Evolutionary conservation across 768 basidiomycete genomes (phyloP), one percentile per base, ranked within the genome.

Genomic region (Psilocybe sp.): DNA sequence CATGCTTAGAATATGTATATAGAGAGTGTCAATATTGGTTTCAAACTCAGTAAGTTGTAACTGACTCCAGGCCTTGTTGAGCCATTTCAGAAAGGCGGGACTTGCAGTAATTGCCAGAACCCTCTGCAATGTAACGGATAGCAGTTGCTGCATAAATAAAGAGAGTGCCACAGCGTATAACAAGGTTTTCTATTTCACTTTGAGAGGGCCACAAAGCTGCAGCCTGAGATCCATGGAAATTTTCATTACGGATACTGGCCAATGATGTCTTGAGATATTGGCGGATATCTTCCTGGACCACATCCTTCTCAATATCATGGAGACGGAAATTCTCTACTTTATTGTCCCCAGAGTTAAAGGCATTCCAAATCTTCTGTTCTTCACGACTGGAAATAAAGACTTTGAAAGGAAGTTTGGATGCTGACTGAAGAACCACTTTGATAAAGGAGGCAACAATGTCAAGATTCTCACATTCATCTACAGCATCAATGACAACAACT

Each of bases 111-210:
- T 11, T 12, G 4, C 37, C 51, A 31, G 35, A 23, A 19, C n/a
- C n/a, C n/a, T n/a, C n/a, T n/a, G 14, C 12, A 36, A 56, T 53
- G 28, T 49, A 56, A 23, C 47, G 55, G 18, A 50, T 16, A 38
- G 51, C 42, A 37, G 55, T 56, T 23, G 51, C 51, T 6, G 51
- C 47, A 40, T 56, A 56, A 28, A 56, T 56, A 44, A 56, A 56
- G 4, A 56, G 51, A 34, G 10, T 36, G 4, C 55, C 55, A 23
- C 41, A 49, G 20, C 3, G 55, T 2, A 45, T 40, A 19, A 41
- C 13, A 2, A 53, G 44, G 3, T 7, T 18, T 12, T 20, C 34
- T 28, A 52, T 15, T 37, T 56, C 47, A 20, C 13, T 15, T 3
- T 10, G 32, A 10, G 47, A 31, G 9, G 51, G 48, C 47, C 47